A percentile compares a stretch with the other conserved stretches of the same genome.
Evolutionary conservation across 2,329 filamentous ascomycete genomes (phyloP).

Genomic region (Penicillium frequentans): DNA sequence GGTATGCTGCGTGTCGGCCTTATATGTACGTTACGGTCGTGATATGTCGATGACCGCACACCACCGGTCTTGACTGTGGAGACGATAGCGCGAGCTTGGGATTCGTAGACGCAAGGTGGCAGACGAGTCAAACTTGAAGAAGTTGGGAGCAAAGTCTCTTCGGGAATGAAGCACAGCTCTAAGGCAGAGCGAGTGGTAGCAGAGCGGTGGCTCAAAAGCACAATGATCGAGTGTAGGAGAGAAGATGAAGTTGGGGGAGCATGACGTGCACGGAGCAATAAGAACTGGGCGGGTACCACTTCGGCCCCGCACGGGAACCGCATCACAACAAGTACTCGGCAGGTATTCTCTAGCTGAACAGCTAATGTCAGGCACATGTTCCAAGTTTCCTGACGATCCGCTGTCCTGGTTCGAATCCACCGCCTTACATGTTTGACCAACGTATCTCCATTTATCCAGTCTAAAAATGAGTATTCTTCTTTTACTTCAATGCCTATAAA

Average conservation of each 20-base stretch:
- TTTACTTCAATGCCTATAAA: no score
- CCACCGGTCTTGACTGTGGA: background rate
- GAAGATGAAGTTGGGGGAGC: background rate
- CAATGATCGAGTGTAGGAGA: background rate
- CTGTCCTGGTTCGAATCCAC: no score
- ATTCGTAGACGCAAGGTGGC: background rate
- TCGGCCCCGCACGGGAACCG: constrained; percentile 7
- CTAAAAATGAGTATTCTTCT: no score
- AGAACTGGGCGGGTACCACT: constrained; percentile 5
- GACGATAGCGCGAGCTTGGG: background rate
- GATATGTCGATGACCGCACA: background rate
- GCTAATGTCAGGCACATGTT: constrained; percentile 1
- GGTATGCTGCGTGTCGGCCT: background rate
- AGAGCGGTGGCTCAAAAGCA: background rate
- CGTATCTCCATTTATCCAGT: no score
- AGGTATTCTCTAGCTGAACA: background rate
- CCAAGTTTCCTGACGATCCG: no score
- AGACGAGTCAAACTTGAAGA: background rate
- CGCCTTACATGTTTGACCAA: no score
- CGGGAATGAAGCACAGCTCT: background rate
- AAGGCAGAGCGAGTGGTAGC: background rate
- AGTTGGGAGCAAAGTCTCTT: background rate
- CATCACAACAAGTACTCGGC: background rate
- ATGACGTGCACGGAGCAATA: constrained; percentile 14
- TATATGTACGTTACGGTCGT: background rate